phyloP scores from a whole-genome alignment of 2,329 filamentous ascomycete genomes.

The Monosporascus sp. region DNA sequence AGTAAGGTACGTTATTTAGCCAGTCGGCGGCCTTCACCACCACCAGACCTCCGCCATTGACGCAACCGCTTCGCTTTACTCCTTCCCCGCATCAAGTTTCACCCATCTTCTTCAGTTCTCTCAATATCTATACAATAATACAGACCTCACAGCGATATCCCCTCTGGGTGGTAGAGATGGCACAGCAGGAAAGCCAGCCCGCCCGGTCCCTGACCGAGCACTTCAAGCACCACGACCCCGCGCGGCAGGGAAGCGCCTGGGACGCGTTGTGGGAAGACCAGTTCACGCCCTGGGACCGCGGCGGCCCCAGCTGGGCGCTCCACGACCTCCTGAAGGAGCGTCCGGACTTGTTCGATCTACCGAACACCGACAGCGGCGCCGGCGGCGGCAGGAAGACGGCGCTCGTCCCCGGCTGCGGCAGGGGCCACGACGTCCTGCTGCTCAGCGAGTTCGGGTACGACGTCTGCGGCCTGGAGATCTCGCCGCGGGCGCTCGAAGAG shows the following conservation, averaged over 20 bases:
- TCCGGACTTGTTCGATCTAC: constrained; percentile 35
- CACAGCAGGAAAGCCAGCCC: no score
- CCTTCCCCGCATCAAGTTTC: no score
- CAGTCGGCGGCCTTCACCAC: no score
- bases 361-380: background rate
- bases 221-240: constrained; percentile 29
- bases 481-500: constrained; percentile 38
- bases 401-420: constrained; percentile 76
- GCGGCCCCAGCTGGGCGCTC: constrained; percentile 48
- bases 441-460: constrained; percentile 73
- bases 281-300: constrained; percentile 52
- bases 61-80: no score
- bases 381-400: constrained; percentile 43
- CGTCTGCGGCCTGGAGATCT: constrained; percentile 68
- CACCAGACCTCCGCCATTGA: no score
- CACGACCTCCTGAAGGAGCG: constrained; percentile 44
- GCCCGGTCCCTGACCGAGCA: constrained; percentile 16
- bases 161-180: no score
- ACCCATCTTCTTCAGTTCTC: no score
- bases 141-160: no score
- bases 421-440: constrained; percentile 74
- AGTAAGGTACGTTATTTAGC: no score
- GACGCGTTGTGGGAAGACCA: constrained; percentile 41
- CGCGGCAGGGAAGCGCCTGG: constrained; percentile 38
- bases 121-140: no score